Evolutionary conservation across 805 yeast genomes (phyloP), one percentile per base, ranked within the genome.

Genomic region (Suhomyces xylopsoci): DNA sequence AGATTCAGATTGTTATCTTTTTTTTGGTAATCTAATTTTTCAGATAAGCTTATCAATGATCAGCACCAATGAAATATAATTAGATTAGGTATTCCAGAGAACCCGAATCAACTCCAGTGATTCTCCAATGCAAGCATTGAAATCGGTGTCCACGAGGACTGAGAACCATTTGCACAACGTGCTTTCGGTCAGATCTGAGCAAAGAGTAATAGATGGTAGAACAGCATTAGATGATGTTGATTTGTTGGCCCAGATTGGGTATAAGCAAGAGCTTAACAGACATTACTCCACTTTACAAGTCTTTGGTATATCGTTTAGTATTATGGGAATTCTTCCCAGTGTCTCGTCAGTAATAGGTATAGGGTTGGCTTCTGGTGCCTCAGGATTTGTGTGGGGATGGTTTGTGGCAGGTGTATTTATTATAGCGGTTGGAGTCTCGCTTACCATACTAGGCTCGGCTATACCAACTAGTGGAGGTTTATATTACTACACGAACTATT

Each of bases 391-490:
- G 2, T 87, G 92, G 92, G 87, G 89, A 47, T 87, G 93, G 92
- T 66, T 83, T 46, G 61, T 82, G 14, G 77, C 88, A 32, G 77
- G 83, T 4, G 54, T 73, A 9, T 81, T 84, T 58, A 83, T 86
- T 51, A 62, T 84, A 51, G 62, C 74, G 8, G 78, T 83, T n/a
- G 90, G 90, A 15, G 56, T 79, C 7, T 74, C 86, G 15, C 80
- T 87, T 83, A 76, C 88, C 5, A 87, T 85, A 60, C 66, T 85
- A 55, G 88, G 87, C 1, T 79, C 85, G 36, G 80, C 90, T 1
- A 79, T 84, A 57, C 92, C 93, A 25, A 86, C 92, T 1, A 81
- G 87, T 19, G 92, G 92, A 51, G 92, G 92, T 7, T 69, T 87
- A 40, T 87, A 84, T 63, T 83, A 80, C 66, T 83, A 87, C 84